Base-by-base conservation (phyloP, 345 rosid genomes). In the Eucalyptus marginata region DNA sequence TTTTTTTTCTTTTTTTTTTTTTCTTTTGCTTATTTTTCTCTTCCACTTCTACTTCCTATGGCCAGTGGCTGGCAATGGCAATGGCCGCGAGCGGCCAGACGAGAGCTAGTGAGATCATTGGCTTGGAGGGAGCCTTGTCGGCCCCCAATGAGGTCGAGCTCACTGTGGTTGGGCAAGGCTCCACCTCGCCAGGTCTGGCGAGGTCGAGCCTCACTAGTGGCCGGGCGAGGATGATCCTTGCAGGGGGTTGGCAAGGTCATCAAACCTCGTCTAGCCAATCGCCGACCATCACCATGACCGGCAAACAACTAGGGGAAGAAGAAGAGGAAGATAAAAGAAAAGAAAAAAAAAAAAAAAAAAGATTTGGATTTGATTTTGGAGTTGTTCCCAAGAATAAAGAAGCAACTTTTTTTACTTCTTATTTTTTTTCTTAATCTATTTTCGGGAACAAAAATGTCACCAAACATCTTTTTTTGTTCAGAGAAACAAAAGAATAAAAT, bases 41-140 rank as follows among this genome's bases (percentile, higher is more conserved):
- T 52, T 18, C 58, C 58, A 3, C 25, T 52, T 18, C 58, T 52
- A 52, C 58, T 18, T 52, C 58, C 2, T 52, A 52, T 18, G 25
- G 24, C 24, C 0, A 18, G 58, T 18, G 2, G 58, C 24, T 52
- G 1, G 58, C 24, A 10, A 52, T 0, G 0, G 8, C 24, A 52
- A 18, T 52, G 2, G 1, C 25, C 58, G 2, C 0, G 0, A 52
- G 58, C 2, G 0, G 0, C 10, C 0, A 18, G 0, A 52, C 10
- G 0, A 52, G 10, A 52, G 1, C 58, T 10, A 52, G 0, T 52
- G 25, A 52, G 24, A 52, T 52, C 24, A 52, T 52, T 2, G 1
- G 58, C 58, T 52, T 52, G 58, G 24, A 52, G 24, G 56, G 58
- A 18, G 58, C 24, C 56, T 52, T 0, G 0, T 52, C 0, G 0